phyloP scores from a whole-genome alignment of 2,329 filamentous ascomycete genomes.

The Simplicillium aogashimaense region DNA sequence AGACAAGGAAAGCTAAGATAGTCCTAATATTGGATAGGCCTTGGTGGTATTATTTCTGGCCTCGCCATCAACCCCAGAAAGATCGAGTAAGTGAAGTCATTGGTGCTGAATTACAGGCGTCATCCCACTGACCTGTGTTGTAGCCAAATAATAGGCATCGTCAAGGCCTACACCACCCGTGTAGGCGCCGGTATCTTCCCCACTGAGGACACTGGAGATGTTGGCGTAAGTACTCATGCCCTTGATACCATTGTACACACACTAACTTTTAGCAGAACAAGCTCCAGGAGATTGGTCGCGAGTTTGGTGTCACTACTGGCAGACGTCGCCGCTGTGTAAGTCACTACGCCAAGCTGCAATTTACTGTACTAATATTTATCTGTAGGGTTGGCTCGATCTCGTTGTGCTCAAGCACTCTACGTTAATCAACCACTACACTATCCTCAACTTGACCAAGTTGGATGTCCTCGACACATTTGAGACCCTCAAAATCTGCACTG shows the following conservation, averaged over 20 bases:
- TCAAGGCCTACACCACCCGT: constrained; percentile 60
- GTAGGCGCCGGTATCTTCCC: constrained; percentile 57
- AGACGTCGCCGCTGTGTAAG: constrained; percentile 50
- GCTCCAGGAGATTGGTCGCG: constrained; percentile 35
- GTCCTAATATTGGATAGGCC: not conserved
- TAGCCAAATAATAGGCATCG: constrained; percentile 42
- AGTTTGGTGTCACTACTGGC: constrained; percentile 40
- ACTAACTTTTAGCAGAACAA: constrained; percentile 15
- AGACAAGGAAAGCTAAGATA: too few species aligned
- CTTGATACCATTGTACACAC: constrained; percentile 18
- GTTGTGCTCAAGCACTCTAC: constrained; percentile 56
- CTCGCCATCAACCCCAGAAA: constrained; percentile 51
- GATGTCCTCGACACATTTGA: constrained; percentile 61
- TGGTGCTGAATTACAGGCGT: too few species aligned
- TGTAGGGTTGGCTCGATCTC: constrained; percentile 46
- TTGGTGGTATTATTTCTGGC: constrained; percentile 49
- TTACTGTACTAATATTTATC: not conserved
- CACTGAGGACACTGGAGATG: constrained; percentile 43
- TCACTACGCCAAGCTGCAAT: not conserved
- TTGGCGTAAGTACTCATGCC: constrained; percentile 12
- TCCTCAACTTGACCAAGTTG: constrained; percentile 45
- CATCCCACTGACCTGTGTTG: too few species aligned
- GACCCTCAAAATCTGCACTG: constrained; percentile 64
- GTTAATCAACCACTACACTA: constrained; percentile 57
- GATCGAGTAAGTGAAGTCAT: constrained; percentile 34